A percentile compares a stretch with the other conserved stretches of the same genome.
These are phyloP conservation scores for Aspergillus bridgeri DNA, from an alignment of 495 filamentous ascomycete genomes.

Conservation along the genomic window DNA sequence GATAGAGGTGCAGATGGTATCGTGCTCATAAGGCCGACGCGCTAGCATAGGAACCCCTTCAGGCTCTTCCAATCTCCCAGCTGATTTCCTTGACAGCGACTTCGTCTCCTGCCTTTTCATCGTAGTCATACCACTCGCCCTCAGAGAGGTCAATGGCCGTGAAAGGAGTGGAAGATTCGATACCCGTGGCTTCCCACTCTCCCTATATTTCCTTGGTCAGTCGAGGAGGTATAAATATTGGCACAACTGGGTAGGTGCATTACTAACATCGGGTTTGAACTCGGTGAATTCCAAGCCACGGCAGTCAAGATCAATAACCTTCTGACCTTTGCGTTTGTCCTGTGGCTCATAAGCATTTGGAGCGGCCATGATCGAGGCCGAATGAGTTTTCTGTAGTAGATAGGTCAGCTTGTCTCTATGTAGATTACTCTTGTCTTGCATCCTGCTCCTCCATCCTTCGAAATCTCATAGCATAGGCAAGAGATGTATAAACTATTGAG, in stretches of 20 bases:
- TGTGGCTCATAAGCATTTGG: constrained; percentile 63
- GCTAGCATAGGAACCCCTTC: not conserved
- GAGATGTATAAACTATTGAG: not conserved
- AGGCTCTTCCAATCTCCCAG: constrained; percentile 68
- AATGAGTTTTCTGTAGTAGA: constrained; percentile 54
- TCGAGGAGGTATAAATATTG: not conserved
- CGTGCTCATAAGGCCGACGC: not conserved
- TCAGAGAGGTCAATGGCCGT: constrained; percentile 74
- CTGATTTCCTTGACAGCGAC: constrained; percentile 89
- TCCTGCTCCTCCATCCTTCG: not conserved
- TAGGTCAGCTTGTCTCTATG: not conserved
- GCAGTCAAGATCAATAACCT: constrained; percentile 87
- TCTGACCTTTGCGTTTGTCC: constrained; percentile 64
- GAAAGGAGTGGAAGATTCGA: constrained; percentile 77
- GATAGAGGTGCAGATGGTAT: not conserved
- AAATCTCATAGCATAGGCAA: too few species aligned
- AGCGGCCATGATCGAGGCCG: constrained; percentile 65
- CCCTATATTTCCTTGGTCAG: constrained; percentile 51
- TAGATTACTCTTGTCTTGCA: not conserved
- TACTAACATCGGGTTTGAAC: constrained; percentile 78
- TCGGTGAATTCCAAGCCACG: constrained; percentile 88
- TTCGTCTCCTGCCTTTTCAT: constrained; percentile 75
- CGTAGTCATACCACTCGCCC: constrained; percentile 88
- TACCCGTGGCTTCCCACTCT: constrained; percentile 80
- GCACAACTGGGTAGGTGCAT: not conserved